These are phyloP conservation scores for Limtongozyma cylindracea DNA, from an alignment of 805 yeast genomes.

Conservation along the genomic window DNA sequence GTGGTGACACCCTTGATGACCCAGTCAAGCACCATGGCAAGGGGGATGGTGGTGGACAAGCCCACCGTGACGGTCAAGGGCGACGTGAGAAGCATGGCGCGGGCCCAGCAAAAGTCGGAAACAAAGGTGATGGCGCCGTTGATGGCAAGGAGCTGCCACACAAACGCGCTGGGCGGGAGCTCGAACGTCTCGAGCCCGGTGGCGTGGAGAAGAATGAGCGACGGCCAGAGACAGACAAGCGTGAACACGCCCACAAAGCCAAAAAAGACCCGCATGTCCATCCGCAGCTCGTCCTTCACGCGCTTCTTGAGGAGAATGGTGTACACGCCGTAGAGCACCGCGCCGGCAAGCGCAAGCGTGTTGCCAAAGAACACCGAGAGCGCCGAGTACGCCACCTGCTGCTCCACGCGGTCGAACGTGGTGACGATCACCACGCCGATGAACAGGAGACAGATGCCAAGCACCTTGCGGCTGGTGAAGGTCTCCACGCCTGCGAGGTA, in stretches of 20 bases:
- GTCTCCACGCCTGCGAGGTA: conserved; percentile 43
- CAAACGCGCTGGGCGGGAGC: conserved; percentile 29
- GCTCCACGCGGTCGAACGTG: conserved; percentile 40
- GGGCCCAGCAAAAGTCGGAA: conserved; percentile 89
- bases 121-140: conserved; percentile 65
- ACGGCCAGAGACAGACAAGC: conserved; percentile 58
- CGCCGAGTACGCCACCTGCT: no score
- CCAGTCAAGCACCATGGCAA: conserved; percentile 76
- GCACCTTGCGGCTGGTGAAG: conserved; percentile 34
- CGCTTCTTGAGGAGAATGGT: conserved; percentile 59
- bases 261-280: conserved; percentile 73
- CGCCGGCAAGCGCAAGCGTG: conserved; percentile 56
- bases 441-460: conserved; percentile 49
- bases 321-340: conserved; percentile 76
- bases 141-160: conserved; percentile 23
- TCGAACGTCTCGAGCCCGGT: conserved; percentile 46
- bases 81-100: conserved; percentile 78
- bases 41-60: conserved; percentile 74
- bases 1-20: conserved; percentile 38
- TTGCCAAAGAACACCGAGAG: conserved; percentile 33
- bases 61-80: conserved; percentile 95
- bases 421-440: conserved; percentile 67
- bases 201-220: conserved; percentile 37
- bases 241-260: conserved; percentile 89
- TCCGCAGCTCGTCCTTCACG: conserved; percentile 36